These are phyloP conservation scores for Aschersonia sp. DNA, from an alignment of 2,329 filamentous ascomycete genomes.

Conservation along the genomic window DNA sequence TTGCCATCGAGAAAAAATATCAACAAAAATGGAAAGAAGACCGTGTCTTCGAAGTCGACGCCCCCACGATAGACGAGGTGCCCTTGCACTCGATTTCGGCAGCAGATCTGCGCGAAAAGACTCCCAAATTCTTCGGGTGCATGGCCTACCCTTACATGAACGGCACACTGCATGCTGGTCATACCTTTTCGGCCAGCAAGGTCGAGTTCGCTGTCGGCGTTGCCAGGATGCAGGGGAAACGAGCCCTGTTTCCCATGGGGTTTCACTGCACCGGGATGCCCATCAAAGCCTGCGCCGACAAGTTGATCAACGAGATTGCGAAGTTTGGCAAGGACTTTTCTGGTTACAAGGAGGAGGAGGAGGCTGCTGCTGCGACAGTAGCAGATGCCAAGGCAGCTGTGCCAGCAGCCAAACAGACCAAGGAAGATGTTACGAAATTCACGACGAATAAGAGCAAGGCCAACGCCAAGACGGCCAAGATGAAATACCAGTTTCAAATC, in stretches of 20 bases:
- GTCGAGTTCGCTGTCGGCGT: slow-evolving; percentile 84
- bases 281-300: slow-evolving; percentile 95
- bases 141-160: slow-evolving; percentile 58
- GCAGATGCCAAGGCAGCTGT: slow-evolving; percentile 31
- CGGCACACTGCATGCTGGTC: slow-evolving; percentile 76
- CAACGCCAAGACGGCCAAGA: slow-evolving; percentile 74
- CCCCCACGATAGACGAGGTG: slow-evolving; percentile 64
- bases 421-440: slow-evolving; percentile 84
- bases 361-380: slow-evolving; percentile 24
- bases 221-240: slow-evolving; percentile 80
- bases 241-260: slow-evolving; percentile 75
- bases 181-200: slow-evolving; percentile 84
- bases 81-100: slow-evolving; percentile 60
- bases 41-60: slow-evolving; percentile 67
- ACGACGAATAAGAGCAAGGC: slow-evolving; percentile 86
- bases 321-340: slow-evolving; percentile 81
- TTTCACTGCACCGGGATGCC: slow-evolving; percentile 93
- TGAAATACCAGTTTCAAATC: slow-evolving; percentile 94
- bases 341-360: slow-evolving; percentile 50
- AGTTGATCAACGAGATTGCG: slow-evolving; percentile 78
- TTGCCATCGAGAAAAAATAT: slow-evolving; percentile 81
- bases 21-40: slow-evolving; percentile 47
- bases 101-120: slow-evolving; percentile 60
- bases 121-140: slow-evolving; percentile 78
- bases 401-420: slow-evolving; percentile 47